A percentile compares a stretch with the other conserved stretches of the same genome.
phyloP scores from a whole-genome alignment of 768 basidiomycete species.

The Serendipita sp. region DNA sequence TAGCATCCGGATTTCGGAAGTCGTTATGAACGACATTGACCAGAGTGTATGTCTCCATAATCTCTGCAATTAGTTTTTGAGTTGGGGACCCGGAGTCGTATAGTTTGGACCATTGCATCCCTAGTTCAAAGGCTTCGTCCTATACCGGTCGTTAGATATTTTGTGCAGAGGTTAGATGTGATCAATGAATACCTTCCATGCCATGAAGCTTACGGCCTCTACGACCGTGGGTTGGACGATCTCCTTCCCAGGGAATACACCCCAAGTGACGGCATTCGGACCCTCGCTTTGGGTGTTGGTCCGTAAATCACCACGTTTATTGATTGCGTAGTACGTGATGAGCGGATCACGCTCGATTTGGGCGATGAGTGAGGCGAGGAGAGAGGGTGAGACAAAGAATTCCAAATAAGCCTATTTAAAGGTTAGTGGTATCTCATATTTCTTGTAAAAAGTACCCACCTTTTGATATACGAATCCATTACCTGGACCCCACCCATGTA shows the following conservation, averaged over 20 bases:
- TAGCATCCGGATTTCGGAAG: conserved; percentile 68
- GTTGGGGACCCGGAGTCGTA: conserved; percentile 67
- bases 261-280: conserved; percentile 98
- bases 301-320: conserved; percentile 82
- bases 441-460: conserved; percentile 24
- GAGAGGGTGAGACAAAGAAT: conserved; percentile 71
- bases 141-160: conserved; percentile 17
- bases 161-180: neutral
- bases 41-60: conserved; percentile 71
- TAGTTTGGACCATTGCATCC: conserved; percentile 74
- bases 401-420: conserved; percentile 72
- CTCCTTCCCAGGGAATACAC: conserved; percentile 94
- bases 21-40: conserved; percentile 96
- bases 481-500: conserved; percentile 84
- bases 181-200: conserved; percentile 60
- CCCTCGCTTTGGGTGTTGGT: conserved; percentile 93
- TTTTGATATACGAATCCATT: conserved; percentile 96
- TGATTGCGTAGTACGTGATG: conserved; percentile 95
- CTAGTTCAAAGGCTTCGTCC: conserved; percentile 92
- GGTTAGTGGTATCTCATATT: neutral
- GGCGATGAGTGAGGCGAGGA: conserved; percentile 54
- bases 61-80: conserved; percentile 51
- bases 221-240: conserved; percentile 93
- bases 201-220: conserved; percentile 95
- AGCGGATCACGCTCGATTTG: conserved; percentile 74